Evolutionary conservation across 2,329 filamentous ascomycete species (phyloP), one percentile per base, ranked within the genome.

Genomic region (Waltergamsia citrina): DNA sequence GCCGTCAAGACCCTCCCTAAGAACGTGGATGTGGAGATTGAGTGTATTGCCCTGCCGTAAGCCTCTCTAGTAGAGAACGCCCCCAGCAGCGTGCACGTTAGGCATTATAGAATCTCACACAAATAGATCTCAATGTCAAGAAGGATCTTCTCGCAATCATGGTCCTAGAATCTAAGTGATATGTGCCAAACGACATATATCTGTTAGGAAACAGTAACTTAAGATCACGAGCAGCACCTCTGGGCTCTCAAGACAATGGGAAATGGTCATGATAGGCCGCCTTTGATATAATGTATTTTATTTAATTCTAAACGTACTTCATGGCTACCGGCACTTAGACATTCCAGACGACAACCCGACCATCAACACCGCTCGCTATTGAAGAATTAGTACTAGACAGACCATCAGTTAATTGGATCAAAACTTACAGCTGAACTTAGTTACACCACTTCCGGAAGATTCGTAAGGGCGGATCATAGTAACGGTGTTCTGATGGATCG

Each of bases 401-500:
- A 12, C 14, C 7, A 15, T 12, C 8, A n/a, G 14, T 7, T 12
- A n/a, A n/a, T 8, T 17, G 16, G 9, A 9, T 16, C 23, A 30
- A 29, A 46, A 74, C 82, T 78, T 74, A 86, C 84, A 92, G 62
- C 82, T 94, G 48, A 96, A 90, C 60, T 88, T 86, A 39, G 63
- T 73, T 8, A 94, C 77, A 28, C 60, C 62, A 30, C 71, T 74
- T 21, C 73, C 77, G 27, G 67, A 66, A 36, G 72, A 72, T 49
- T 87, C 76, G 54, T 81, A 95, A 15, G 76, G 69, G 28, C 92
- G 76, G 33, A 98, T 67, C 3, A 79, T 94, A 51, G 76, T 86
- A 53, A 98, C 85, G 18, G 88, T 94, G 63, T 98, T 98, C 57
- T 98, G 92, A 61, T 98, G 92, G 30, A 92, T 78, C 9, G 92